Conservation (phyloP, 2,329 filamentous ascomycete species). For the Trichoderma pleuroti region DNA sequence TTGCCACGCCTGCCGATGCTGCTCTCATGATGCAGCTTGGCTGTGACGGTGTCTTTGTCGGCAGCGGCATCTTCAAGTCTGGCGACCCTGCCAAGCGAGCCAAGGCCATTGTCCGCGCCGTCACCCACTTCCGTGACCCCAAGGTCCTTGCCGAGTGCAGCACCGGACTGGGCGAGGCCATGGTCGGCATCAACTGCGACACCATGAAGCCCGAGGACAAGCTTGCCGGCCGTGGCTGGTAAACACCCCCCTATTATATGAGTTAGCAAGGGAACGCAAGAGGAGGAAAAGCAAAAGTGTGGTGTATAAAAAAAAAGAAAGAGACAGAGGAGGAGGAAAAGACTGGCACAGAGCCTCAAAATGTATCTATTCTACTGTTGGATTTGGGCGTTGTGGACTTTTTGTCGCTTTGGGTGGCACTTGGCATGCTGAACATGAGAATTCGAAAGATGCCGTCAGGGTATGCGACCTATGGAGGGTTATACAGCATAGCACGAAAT, state of each 20-base stretch:
- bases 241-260: constrained; percentile 24
- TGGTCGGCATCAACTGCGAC: constrained; percentile 90
- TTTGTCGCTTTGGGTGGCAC: constrained; percentile 11
- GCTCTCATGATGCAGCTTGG: constrained; percentile 98
- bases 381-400: constrained; percentile 15
- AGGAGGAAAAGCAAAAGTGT: neutral
- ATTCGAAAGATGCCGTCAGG: neutral
- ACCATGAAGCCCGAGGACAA: constrained; percentile 75
- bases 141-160: constrained; percentile 84
- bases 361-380: constrained; percentile 1
- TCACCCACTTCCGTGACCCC: constrained; percentile 83
- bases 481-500: constrained; percentile 1
- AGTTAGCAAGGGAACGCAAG: neutral
- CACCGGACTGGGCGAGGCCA: constrained; percentile 89
- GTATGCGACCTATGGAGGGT: neutral
- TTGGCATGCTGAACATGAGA: constrained; percentile 9
- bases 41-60: constrained; percentile 96
- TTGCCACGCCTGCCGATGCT: constrained; percentile 97
- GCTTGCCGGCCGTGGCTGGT: constrained; percentile 85
- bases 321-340: neutral
- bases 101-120: constrained; percentile 90
- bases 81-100: constrained; percentile 87
- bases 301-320: neutral
- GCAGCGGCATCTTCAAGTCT: constrained; percentile 95
- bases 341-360: neutral